phyloP scores from a whole-genome alignment of 1,284 basidiomycete genomes.

The Malassezia equina region DNA sequence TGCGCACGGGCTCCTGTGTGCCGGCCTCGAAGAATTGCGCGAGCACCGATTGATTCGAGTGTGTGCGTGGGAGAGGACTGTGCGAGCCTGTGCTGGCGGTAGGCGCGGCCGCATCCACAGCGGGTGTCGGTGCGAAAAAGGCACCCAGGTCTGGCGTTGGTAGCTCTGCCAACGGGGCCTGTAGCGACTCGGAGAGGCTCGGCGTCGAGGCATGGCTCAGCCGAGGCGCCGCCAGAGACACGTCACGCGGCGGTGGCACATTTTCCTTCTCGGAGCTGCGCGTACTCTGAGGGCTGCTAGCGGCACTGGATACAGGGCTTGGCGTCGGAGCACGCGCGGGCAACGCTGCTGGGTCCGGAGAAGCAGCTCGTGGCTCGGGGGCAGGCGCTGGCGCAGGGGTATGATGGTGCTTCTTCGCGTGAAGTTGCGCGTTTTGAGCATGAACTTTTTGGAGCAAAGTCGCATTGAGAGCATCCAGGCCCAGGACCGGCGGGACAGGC shows the following conservation, averaged over 20 bases:
- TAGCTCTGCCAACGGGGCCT: slow-evolving; percentile 16
- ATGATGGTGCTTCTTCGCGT: neutral
- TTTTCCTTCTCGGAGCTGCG: slow-evolving; percentile 32
- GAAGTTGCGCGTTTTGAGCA: slow-evolving; percentile 19
- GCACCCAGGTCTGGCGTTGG: slow-evolving; percentile 19
- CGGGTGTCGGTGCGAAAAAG: slow-evolving; percentile 30
- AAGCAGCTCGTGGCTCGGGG: neutral
- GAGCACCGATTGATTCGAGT: slow-evolving; percentile 28
- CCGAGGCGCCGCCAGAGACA: neutral
- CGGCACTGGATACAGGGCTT: neutral
- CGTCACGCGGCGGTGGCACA: slow-evolving; percentile 17
- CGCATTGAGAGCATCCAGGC: slow-evolving; percentile 29
- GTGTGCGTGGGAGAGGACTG: neutral
- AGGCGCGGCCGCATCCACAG: slow-evolving; percentile 1
- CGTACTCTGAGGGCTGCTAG: neutral
- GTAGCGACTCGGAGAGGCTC: slow-evolving; percentile 17
- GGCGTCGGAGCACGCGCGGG: neutral
- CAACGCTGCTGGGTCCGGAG: neutral
- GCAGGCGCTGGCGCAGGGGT: neutral
- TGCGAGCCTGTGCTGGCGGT: neutral
- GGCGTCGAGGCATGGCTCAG: neutral
- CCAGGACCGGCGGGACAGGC: slow-evolving; percentile 19
- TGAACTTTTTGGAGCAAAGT: slow-evolving; percentile 27
- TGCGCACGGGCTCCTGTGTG: slow-evolving; percentile 25
- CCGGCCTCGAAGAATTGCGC: slow-evolving; percentile 42